Evolutionary conservation across 345 rosid species (phyloP).

Genomic region (Leavenworthia alabamica): DNA sequence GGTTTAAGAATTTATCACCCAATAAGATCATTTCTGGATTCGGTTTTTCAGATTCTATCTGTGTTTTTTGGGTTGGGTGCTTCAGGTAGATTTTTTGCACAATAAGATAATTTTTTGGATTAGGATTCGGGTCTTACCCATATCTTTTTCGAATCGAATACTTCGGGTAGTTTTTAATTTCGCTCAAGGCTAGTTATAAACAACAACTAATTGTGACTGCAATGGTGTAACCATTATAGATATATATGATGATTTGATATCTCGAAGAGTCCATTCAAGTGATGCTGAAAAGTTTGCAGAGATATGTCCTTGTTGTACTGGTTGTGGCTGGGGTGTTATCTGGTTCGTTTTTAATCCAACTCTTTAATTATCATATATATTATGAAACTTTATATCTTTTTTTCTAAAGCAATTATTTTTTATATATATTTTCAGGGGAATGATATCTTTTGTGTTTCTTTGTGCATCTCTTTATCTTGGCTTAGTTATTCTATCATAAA

Average conservation of each 20-base stretch:
- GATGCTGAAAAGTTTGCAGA: conserved; percentile 99
- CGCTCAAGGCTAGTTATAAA: too few species aligned
- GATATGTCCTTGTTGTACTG: conserved; percentile 89
- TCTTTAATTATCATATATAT: neutral
- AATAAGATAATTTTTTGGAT: too few species aligned
- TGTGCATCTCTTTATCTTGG: conserved; percentile 74
- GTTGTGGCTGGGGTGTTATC: conserved; percentile 92
- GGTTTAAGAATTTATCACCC: too few species aligned
- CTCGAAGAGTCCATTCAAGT: conserved; percentile 82
- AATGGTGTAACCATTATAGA: conserved; percentile 37
- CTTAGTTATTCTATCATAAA: conserved; percentile 73
- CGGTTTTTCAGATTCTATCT: too few species aligned
- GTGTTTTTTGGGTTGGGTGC: too few species aligned
- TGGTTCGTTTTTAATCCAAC: conserved; percentile 45
- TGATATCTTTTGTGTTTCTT: conserved; percentile 81
- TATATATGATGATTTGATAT: conserved; percentile 88
- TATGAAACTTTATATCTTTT: neutral
- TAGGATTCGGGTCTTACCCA: too few species aligned
- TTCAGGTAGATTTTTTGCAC: too few species aligned
- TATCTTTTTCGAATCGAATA: too few species aligned
- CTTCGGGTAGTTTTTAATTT: too few species aligned
- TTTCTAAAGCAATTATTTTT: neutral
- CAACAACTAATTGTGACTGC: neutral
- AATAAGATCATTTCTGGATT: too few species aligned
- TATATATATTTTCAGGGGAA: conserved; percentile 64